A percentile compares a stretch with the other conserved stretches of the same genome.
Evolutionary conservation across 495 filamentous ascomycete species (phyloP).

Genomic region (Penicillium ucsense): DNA sequence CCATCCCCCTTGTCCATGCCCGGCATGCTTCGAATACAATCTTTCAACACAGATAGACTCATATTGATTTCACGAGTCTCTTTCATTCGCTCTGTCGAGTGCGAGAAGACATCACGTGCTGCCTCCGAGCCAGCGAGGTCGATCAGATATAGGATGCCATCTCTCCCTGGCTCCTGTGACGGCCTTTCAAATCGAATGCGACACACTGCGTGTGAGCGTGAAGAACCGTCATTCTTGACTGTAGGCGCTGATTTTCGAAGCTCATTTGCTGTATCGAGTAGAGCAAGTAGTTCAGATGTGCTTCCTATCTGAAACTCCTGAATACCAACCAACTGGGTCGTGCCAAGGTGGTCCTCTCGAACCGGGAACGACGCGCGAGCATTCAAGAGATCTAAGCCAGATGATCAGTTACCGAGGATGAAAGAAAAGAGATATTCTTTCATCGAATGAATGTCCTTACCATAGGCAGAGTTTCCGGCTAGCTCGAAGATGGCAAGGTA

Average conservation of each 20-base stretch:
- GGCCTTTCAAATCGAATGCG: constrained; percentile 33
- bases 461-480: constrained; percentile 21
- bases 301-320: constrained; percentile 7
- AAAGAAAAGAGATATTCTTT: too few relatives aligned
- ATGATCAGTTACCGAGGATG: neutral
- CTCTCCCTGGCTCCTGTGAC: constrained; percentile 3
- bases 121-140: constrained; percentile 41
- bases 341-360: constrained; percentile 23
- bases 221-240: constrained; percentile 34
- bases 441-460: neutral
- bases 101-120: constrained; percentile 16
- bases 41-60: constrained; percentile 30
- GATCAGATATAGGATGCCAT: constrained; percentile 35
- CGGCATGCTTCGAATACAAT: constrained; percentile 22
- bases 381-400: constrained; percentile 14
- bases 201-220: constrained; percentile 39
- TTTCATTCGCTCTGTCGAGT: constrained; percentile 24
- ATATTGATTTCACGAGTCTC: constrained; percentile 39
- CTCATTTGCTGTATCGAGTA: constrained; percentile 15
- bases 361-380: constrained; percentile 11
- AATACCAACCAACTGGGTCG: constrained; percentile 18
- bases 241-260: constrained; percentile 20
- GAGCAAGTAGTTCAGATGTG: constrained; percentile 8
- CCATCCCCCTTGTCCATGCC: constrained; percentile 2
- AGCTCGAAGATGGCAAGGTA: constrained; percentile 23